phyloP scores from a whole-genome alignment of 2,329 filamentous ascomycete species.

The Neonectria neomacrospora region DNA sequence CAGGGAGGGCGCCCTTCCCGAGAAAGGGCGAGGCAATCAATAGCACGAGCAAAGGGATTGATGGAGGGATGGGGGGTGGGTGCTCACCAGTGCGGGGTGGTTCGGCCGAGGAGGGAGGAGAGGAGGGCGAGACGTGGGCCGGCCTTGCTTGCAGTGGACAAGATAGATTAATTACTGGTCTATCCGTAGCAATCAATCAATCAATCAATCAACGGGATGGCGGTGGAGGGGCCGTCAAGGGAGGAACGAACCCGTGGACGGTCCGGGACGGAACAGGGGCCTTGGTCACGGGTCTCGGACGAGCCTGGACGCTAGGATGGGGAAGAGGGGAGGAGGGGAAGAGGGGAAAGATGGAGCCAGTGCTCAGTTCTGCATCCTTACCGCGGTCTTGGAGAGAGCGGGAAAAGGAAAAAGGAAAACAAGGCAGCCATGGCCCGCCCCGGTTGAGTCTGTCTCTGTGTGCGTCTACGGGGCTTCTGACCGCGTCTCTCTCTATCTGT shows the following conservation, averaged over 20 bases:
- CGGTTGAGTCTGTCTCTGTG: conserved; percentile 1
- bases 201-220: neutral
- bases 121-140: neutral
- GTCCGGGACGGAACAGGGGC: neutral
- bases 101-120: neutral
- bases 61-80: neutral
- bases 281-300: neutral
- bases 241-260: neutral
- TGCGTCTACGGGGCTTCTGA: neutral
- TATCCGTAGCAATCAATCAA: neutral
- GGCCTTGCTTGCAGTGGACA: neutral
- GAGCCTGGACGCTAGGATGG: conserved; percentile 18
- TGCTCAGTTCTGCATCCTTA: neutral
- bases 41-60: neutral
- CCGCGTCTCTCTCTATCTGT: too few relatives aligned
- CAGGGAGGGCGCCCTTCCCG: neutral
- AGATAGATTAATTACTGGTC: too few relatives aligned
- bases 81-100: neutral
- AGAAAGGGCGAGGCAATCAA: neutral
- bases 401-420: neutral
- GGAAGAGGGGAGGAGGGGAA: conserved; percentile 2
- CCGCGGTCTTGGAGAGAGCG: neutral
- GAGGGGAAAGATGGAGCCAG: neutral
- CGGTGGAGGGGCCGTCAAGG: neutral
- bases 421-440: conserved; percentile 1